Base-by-base conservation (phyloP, 106 monocot species). In the Posidonia australis region DNA sequence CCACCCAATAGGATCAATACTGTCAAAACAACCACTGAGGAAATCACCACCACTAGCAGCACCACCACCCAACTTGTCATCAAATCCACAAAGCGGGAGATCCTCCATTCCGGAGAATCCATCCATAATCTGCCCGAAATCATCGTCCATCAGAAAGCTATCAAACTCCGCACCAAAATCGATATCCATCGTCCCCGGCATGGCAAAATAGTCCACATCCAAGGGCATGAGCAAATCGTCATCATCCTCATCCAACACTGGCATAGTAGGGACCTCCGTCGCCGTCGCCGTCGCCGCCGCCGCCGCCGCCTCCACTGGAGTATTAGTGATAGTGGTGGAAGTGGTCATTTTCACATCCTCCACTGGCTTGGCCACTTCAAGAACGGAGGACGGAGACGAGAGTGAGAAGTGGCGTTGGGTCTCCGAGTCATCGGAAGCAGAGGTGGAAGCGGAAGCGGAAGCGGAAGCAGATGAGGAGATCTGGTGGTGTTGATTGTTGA, bases 301-400 rank as follows among this genome's bases (percentile, higher is more conserved):
- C 5, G 4, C 20, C 5, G 20, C 3, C 20, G 9, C 23, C 18
- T 2, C 41, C 28, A 29, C 30, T 26, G 28, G 36, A 36, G 36
- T 36, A 7, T 2, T 7, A 7, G 36, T 36, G 13, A 49, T 3
- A 55, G 11, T 5, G 5, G 54, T 12, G 9, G 54, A 20, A 1
- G 23, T 19, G 21, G 10, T 5, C 23, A 55, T 43, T 20, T 42
- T 30, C 9, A 24, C 23, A 20, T 64, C 64, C 5, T 64, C 26
- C 25, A 25, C 46, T 14, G 64, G 26, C 9, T 64, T 64, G 24
- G 54, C 54, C 4, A 36, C 64, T 13, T 65, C 73, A n/a, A 74
- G 74, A 6, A 74, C 74, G 17, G 74, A 74, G 0, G 74, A 66
- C 9, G 74, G 74, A 14, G 74, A 74, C 1, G 67, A 67, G 26